phyloP scores from a whole-genome alignment of 768 basidiomycete genomes.

The Coprinopsis sp. region DNA sequence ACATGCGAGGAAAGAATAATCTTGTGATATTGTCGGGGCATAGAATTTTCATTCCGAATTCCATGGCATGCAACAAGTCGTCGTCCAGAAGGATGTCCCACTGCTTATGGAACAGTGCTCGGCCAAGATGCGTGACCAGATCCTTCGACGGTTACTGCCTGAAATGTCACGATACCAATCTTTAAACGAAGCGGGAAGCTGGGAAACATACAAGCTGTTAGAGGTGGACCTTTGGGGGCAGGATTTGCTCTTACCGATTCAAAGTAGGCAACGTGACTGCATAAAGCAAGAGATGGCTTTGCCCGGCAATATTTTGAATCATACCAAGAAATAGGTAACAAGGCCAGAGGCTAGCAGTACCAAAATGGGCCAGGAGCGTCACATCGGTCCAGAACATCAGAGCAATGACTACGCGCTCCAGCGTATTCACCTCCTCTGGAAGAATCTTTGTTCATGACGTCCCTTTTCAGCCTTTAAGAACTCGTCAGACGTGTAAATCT shows the following conservation, averaged over 20 bases:
- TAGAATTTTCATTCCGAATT: slow-evolving; percentile 2
- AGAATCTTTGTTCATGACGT: no score
- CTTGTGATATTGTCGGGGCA: slow-evolving; percentile 2
- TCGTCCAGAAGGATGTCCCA: slow-evolving; percentile 6
- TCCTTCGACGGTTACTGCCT: not conserved
- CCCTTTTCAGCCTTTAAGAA: no score
- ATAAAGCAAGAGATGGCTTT: slow-evolving; percentile 13
- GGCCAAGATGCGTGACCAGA: not conserved
- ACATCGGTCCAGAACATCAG: slow-evolving; percentile 28
- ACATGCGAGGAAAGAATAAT: slow-evolving; percentile 3
- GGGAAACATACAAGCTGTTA: slow-evolving; percentile 6
- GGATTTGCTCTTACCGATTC: slow-evolving; percentile 21
- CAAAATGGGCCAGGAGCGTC: slow-evolving; percentile 27
- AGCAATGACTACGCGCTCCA: slow-evolving; percentile 19
- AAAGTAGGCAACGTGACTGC: slow-evolving; percentile 31
- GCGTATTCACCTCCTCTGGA: slow-evolving; percentile 13
- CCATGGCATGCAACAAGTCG: not conserved
- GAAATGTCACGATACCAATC: not conserved
- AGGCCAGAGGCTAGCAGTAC: slow-evolving; percentile 29
- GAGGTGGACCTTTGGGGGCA: not conserved
- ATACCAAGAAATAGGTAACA: slow-evolving; percentile 29
- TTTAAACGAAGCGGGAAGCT: slow-evolving; percentile 8
- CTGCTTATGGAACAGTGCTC: slow-evolving; percentile 2
- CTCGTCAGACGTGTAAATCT: no score
- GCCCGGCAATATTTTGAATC: slow-evolving; percentile 30